Base-by-base conservation (phyloP, 352 stramenopile genomes). In the Albugo candida region DNA sequence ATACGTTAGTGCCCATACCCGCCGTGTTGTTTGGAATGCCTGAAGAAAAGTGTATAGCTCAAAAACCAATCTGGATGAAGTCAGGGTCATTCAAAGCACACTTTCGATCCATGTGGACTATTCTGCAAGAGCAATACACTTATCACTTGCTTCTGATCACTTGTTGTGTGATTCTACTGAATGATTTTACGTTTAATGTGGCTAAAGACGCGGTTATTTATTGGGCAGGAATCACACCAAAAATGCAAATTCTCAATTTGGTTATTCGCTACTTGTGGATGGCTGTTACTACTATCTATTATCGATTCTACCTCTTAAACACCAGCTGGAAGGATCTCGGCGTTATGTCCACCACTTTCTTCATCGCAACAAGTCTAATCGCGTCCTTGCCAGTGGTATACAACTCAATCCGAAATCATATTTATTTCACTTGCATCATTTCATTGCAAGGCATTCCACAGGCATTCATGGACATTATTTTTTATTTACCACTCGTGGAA, bases 141-240 rank as follows among this genome's bases (percentile, higher is more conserved):
- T 86, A 68, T 65, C 74, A 70, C 11, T 77, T 82, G 36, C 61
- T 86, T 36, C 48, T 81, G 13, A 83, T 82, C 48, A 70, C 83
- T 52, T 81, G 70, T 49, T 58, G 54, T 14, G 59, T 54, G 1
- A 61, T 80, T 12, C 79, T 86, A 41, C 45, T 81, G 34, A 52
- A 69, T 0, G 67, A 57, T 4, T 86, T 86, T 53, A 49, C 70
- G 51, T 83, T 86, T 44, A 67, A 67, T 17, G 80, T 81, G 43
- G 68, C 56, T 1, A 53, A 60, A 18, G 47, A 59, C 0, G 69
- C 73, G 8, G 49, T 86, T 5, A 36, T 60, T 31, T 60, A 62
- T 43, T 86, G 70, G 70, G 61, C 68, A 3, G 41, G 56, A 11
- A 58, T 65, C 1, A 59, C 64, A 14, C 64, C 60, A 4, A 53